Evolutionary conservation across 192 early-diverging fungal genomes (phyloP).

Genomic region (Gaertneriomyces sp.): DNA sequence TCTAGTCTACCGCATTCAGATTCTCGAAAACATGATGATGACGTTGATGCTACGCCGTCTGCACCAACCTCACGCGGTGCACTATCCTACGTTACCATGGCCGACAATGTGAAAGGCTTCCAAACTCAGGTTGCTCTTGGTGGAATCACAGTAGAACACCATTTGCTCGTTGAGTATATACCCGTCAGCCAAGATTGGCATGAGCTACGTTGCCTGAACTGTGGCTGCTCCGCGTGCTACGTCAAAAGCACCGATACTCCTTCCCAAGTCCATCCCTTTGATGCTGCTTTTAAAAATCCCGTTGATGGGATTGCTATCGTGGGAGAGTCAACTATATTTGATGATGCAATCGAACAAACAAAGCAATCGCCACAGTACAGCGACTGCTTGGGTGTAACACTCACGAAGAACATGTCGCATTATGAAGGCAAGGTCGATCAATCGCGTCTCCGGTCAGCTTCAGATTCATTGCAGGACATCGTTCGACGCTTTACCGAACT

Average conservation of each 20-base stretch:
- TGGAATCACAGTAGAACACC: conserved; percentile 27
- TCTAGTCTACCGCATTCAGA: background rate
- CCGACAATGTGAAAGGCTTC: conserved; percentile 3
- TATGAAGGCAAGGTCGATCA: background rate
- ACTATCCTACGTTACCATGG: conserved; percentile 6
- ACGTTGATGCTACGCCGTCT: too few species aligned
- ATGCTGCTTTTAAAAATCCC: background rate
- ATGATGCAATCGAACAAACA: background rate
- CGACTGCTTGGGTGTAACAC: background rate
- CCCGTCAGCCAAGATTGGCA: conserved; percentile 8
- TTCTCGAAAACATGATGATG: too few species aligned
- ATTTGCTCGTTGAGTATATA: conserved; percentile 14
- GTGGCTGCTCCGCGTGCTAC: conserved; percentile 9
- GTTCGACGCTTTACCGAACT: conserved; percentile 6
- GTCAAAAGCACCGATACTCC: conserved; percentile 11
- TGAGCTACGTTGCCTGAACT: conserved; percentile 26
- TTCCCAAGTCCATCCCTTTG: conserved; percentile 2
- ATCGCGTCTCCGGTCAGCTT: background rate
- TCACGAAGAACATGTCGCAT: conserved; percentile 3
- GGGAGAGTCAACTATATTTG: conserved; percentile 9
- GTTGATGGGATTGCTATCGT: conserved; percentile 13
- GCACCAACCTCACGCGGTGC: background rate
- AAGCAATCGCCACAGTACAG: background rate
- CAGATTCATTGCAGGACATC: conserved; percentile 5
- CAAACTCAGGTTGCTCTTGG: conserved; percentile 20